Evolutionary conservation across 2,329 filamentous ascomycete genomes (phyloP), one percentile per base, ranked within the genome.

Genomic region (Colletotrichum tabaci): DNA sequence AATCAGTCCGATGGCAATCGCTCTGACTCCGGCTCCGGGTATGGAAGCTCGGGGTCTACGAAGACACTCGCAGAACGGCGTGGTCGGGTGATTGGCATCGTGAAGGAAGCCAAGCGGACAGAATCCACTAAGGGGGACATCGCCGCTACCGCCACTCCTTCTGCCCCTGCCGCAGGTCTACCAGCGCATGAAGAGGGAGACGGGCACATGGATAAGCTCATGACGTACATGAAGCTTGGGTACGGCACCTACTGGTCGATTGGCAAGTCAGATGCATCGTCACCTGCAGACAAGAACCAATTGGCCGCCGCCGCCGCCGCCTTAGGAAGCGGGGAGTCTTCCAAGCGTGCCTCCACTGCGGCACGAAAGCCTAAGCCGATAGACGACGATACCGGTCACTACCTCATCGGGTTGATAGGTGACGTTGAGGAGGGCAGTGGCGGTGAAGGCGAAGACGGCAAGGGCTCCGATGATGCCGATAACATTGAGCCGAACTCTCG

Each of bases 401-500:
- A 90, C 76, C 82, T 95, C 26, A 88, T 95, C 67, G 93, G 93
- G 0, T 85, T 94, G 7, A 87, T 88, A 74, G 92, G 92, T 8
- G 86, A 91, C 46, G 85, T 93, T 42, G 88, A 90, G 15, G 86
- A 89, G 52, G 52, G 78, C 72, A 44, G 78, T 72, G 58, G 56
- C 40, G 77, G 77, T 18, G 81, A 81, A 18, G 69, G 75, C 1
- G 82, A 82, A 2, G 76, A 79, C 1, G 77, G 77, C 70, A 73
- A 60, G 4, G 77, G 77, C 10, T 77, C 77, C 3, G 81, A 83
- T 4, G 80, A 82, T 15, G 74, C 73, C 4, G 74, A 72, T 74
- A 67, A 78, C 3, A 67, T 74, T 23, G 81, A 83, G 47, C 74
- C 83, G 64, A 87, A 89, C 73, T 84, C 87, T 1, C 87, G 91